Evolutionary conservation across 805 yeast species (phyloP).

Genomic region (Peterozyma xylosa): DNA sequence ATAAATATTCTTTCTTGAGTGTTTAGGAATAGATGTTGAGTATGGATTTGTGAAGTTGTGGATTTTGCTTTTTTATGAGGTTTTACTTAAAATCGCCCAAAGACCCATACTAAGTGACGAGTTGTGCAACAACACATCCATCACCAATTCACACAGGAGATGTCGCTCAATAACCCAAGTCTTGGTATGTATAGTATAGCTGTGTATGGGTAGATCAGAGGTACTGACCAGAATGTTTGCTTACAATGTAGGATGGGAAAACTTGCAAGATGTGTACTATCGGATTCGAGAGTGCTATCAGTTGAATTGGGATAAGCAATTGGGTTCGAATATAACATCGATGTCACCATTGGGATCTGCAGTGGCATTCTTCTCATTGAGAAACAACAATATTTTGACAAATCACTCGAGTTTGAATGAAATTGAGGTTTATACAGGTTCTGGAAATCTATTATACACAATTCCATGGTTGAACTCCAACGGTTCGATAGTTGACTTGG

Average conservation of each 20-base stretch:
- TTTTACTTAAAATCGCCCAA: too few species aligned
- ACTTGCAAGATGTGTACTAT: constrained; percentile 64
- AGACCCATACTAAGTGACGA: too few species aligned
- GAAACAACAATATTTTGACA: neutral
- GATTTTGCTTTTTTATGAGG: too few species aligned
- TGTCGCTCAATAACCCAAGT: too few species aligned
- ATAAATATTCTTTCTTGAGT: too few species aligned
- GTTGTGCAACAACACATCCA: too few species aligned
- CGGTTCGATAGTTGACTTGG: constrained; percentile 46
- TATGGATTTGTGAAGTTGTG: too few species aligned
- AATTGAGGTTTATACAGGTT: constrained; percentile 25
- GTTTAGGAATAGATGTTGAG: too few species aligned
- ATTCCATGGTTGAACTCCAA: constrained; percentile 38
- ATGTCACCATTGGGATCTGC: constrained; percentile 48
- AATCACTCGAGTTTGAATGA: constrained; percentile 4
- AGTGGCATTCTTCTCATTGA: constrained; percentile 39
- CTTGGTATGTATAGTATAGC: too few species aligned
- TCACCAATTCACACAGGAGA: too few species aligned
- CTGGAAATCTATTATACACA: constrained; percentile 20
- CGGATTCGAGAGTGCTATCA: constrained; percentile 51
- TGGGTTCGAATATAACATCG: constrained; percentile 26
- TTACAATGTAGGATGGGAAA: constrained; percentile 61
- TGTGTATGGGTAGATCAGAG: too few species aligned
- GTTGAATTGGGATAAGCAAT: constrained; percentile 40
- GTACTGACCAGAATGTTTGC: too few species aligned